Evolutionary conservation across 225 moss, liverwort and hornwort genomes (phyloP).

Genomic region (Lunularia cruciata): DNA sequence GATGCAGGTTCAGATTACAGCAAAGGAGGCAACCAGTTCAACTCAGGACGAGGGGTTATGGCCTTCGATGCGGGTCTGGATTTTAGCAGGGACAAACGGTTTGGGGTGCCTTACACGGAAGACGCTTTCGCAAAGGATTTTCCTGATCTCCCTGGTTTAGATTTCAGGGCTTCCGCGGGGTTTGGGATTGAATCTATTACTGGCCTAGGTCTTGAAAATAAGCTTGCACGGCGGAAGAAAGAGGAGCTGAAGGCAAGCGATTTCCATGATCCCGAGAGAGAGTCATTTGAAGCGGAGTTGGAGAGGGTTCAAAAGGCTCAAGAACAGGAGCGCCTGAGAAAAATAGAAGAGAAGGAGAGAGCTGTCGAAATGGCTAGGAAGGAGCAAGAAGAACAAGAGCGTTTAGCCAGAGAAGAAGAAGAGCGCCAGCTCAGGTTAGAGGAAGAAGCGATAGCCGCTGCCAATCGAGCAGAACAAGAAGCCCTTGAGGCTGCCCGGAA

Average conservation of each 20-base stretch:
- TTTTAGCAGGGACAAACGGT: conserved; percentile 70
- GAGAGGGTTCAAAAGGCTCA: conserved; percentile 95
- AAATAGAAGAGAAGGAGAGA: conserved; percentile 91
- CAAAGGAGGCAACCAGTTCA: conserved; percentile 47
- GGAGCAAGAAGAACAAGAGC: conserved; percentile 91
- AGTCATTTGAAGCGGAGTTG: conserved; percentile 95
- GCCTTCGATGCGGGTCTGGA: conserved; percentile 60
- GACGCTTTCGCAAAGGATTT: conserved; percentile 68
- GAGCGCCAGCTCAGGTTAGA: conserved; percentile 87
- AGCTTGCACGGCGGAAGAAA: conserved; percentile 65
- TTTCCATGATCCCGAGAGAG: conserved; percentile 87
- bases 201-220: conserved; percentile 46
- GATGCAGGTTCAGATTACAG: conserved; percentile 34
- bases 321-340: conserved; percentile 85
- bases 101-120: conserved; percentile 67
- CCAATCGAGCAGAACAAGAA: conserved; percentile 67
- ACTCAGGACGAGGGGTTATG: conserved; percentile 60
- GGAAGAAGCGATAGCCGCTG: conserved; percentile 83
- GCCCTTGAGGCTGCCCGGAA: conserved; percentile 76
- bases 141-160: conserved; percentile 82
- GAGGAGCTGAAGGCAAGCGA: conserved; percentile 75
- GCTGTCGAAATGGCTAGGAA: conserved; percentile 90
- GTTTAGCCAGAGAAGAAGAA: conserved; percentile 75
- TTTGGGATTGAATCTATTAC: conserved; percentile 70
- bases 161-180: conserved; percentile 70